Evolutionary conservation across 306 rosid genomes (phyloP).

Genomic region (Heteromeles arbutifolia): DNA sequence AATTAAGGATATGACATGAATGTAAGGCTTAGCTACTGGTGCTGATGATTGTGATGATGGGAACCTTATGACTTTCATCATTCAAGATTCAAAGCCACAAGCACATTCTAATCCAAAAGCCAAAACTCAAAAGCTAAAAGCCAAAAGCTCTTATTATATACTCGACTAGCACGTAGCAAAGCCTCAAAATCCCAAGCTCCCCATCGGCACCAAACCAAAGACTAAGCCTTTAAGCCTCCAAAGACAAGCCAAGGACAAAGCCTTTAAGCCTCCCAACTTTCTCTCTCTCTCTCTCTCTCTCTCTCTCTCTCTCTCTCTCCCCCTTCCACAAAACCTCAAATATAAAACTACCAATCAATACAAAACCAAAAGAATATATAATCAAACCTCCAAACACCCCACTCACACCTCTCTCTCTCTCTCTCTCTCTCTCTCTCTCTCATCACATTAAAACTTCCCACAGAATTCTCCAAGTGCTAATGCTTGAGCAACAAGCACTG

Average conservation of each 20-base stretch:
- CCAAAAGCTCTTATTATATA: slow-evolving; percentile 8
- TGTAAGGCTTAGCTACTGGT: slow-evolving; percentile 24
- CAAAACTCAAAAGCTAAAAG: slow-evolving; percentile 1
- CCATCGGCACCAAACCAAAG: background rate
- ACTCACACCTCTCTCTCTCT: background rate
- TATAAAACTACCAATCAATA: background rate
- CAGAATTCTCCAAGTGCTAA: background rate
- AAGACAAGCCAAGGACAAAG: background rate
- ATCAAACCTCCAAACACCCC: background rate
- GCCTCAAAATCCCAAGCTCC: background rate
- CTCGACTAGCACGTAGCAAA: background rate
- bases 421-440: background rate
- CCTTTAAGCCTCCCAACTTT: background rate
- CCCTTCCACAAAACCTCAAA: background rate
- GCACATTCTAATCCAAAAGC: slow-evolving; percentile 13
- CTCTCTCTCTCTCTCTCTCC: too few species aligned
- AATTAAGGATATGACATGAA: slow-evolving; percentile 39
- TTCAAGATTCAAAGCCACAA: slow-evolving; percentile 18
- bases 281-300: background rate
- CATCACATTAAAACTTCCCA: background rate
- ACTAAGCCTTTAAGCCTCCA: background rate
- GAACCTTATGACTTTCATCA: slow-evolving; percentile 27
- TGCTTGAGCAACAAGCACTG: slow-evolving; percentile 24
- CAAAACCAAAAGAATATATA: background rate
- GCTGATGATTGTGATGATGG: slow-evolving; percentile 29